Evolutionary conservation across 176 grass and related monocot species (phyloP).

Genomic region (Hordeum marinum): DNA sequence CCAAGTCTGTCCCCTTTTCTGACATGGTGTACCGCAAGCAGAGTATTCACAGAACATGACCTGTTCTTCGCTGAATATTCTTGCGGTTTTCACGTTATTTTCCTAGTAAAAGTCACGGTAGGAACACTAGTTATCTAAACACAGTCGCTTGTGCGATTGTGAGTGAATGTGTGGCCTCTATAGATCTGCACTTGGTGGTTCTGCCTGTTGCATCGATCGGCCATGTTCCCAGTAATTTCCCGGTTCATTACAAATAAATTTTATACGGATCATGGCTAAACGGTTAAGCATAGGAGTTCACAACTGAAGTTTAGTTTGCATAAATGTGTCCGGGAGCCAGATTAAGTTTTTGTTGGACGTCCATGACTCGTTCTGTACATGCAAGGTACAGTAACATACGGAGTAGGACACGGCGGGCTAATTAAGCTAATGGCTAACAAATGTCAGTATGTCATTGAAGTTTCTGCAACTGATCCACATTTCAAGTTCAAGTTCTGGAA

Average conservation of each 20-base stretch:
- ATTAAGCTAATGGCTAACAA: no score
- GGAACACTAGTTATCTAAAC: no score
- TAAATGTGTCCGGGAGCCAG: neutral
- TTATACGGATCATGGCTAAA: no score
- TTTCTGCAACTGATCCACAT: constrained; percentile 4
- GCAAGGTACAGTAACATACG: neutral
- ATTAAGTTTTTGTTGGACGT: neutral
- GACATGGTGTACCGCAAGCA: neutral
- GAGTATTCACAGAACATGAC: neutral
- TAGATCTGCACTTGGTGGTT: no score
- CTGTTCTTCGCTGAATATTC: neutral
- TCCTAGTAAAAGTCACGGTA: neutral
- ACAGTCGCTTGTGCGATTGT: no score
- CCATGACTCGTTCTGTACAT: neutral
- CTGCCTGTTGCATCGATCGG: neutral
- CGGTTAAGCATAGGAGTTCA: neutral
- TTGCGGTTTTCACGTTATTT: neutral
- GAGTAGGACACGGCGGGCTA: neutral
- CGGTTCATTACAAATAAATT: no score
- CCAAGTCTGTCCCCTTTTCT: neutral
- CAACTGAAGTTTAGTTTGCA: neutral
- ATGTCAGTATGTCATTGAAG: neutral
- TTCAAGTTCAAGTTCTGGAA: constrained; percentile 13
- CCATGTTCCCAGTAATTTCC: neutral
- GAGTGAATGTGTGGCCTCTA: no score